Base-by-base conservation (phyloP, 2,329 filamentous ascomycete genomes). In the Alternaria longipes region DNA sequence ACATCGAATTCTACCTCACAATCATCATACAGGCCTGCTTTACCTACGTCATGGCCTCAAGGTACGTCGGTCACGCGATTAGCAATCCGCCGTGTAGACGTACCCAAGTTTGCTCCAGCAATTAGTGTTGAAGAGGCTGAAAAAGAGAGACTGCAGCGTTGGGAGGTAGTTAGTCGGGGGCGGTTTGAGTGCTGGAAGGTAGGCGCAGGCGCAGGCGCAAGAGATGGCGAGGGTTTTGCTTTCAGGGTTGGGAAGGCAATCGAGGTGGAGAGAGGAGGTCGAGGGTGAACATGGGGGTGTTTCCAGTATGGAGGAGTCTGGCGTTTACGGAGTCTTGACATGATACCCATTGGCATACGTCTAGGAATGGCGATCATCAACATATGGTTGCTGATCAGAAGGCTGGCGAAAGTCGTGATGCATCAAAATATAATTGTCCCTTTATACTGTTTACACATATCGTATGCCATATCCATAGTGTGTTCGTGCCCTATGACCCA, bases 71-170 rank as follows among this genome's bases (percentile, higher is more conserved):
- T 73, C 1, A 69, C 79, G 2, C 67, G 79, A 0, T 54, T 84
- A 0, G 69, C 74, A 11, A 63, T 82, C 0, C 56, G 72, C 12
- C 66, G 79, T 11, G 69, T 74, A 1, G 67, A 70, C 2, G 76
- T 81, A 5, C 34, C 73, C 7, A 75, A 73, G 41, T 81, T 83
- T 56, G 74, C 75, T 8, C 62, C 73, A 5, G 77, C 69, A 8
- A 72, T 81, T 22, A 79, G 78, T 63, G 64, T 79, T 0, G 73
- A 78, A 49, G 77, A 82, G 55, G 80, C 78, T 1, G 65, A 73
- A 54, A 63, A 60, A 14, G 80, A 83, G 64, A 69, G 67, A 8
- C 63, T 24, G 54, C 65, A 71, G 59, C 63, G 81, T 50, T 74
- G 77, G 73, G 71, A 75, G 24, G 77, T 79, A 12, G 78, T 82